These are phyloP conservation scores for Pilasporangium apinafurcum DNA, from an alignment of 352 stramenopile species.

Conservation along the genomic window DNA sequence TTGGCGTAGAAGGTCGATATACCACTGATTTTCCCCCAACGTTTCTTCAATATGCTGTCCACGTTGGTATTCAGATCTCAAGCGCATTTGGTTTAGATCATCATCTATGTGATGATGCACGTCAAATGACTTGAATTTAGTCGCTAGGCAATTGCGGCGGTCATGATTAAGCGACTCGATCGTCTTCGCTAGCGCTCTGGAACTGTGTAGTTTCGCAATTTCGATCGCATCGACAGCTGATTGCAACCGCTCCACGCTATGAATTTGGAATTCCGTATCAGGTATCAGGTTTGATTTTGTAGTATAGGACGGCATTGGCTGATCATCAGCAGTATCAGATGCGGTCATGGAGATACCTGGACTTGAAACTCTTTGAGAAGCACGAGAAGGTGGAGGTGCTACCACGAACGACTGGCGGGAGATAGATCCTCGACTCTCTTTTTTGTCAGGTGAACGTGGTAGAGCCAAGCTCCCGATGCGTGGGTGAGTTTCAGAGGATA, in stretches of 20 bases:
- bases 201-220: slow-evolving; percentile 27
- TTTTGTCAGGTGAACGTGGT: no score
- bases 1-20: slow-evolving; percentile 36
- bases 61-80: slow-evolving; percentile 31
- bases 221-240: slow-evolving; percentile 36
- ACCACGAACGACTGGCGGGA: background rate
- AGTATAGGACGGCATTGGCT: background rate
- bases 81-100: slow-evolving; percentile 49
- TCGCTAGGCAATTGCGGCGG: slow-evolving; percentile 38
- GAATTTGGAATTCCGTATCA: slow-evolving; percentile 12
- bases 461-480: no score
- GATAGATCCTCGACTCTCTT: no score
- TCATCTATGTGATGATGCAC: slow-evolving; percentile 23
- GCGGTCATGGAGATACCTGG: background rate
- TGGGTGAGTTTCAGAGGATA: no score
- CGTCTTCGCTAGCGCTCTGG: slow-evolving; percentile 23
- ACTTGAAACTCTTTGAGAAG: slow-evolving; percentile 1
- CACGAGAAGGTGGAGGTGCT: background rate
- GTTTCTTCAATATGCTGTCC: slow-evolving; percentile 14
- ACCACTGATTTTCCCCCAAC: slow-evolving; percentile 35
- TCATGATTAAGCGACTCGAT: slow-evolving; percentile 41
- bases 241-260: slow-evolving; percentile 59
- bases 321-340: slow-evolving; percentile 2
- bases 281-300: background rate
- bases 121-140: slow-evolving; percentile 42